Percentiles rank a stretch among this genome's conserved stretches.
Conservation (phyloP, 164 flowering plant genomes). For the Tetrastigma voinierianum region DNA sequence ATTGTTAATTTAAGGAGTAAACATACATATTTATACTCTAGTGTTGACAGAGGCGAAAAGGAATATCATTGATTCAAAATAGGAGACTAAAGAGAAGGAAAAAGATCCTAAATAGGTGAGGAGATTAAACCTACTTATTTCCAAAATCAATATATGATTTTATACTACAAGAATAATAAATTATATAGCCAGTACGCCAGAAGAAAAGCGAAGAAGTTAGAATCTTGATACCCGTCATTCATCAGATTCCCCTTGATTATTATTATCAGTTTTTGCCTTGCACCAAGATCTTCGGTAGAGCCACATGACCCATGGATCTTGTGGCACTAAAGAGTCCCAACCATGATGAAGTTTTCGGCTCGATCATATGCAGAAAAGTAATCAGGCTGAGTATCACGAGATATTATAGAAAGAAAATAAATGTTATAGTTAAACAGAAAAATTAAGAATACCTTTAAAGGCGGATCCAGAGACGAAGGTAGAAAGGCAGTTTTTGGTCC, state of each 20-base stretch:
- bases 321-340: conserved; percentile 98
- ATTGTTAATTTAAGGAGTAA: too few species aligned
- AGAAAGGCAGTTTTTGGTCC: conserved; percentile 95
- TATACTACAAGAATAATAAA: background rate
- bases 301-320: conserved; percentile 98
- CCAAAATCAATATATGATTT: background rate
- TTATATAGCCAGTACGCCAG: background rate
- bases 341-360: conserved; percentile 88
- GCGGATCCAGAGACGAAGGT: conserved; percentile 84
- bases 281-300: conserved; percentile 94
- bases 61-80: too few species aligned
- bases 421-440: background rate
- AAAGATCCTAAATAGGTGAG: too few species aligned
- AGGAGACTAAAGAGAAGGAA: too few species aligned
- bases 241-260: conserved; percentile 99
- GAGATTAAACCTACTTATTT: too few species aligned
- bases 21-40: too few species aligned
- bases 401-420: conserved; percentile 1
- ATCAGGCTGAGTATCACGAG: conserved; percentile 47
- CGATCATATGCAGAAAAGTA: conserved; percentile 80
- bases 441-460: conserved; percentile 57
- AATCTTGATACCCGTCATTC: conserved; percentile 85
- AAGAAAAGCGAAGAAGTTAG: background rate
- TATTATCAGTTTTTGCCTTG: conserved; percentile 87
- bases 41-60: too few species aligned